A percentile compares a stretch with the other conserved stretches of the same genome.
These are phyloP conservation scores for Sarcodon sp. DNA, from an alignment of 768 basidiomycete species.

Conservation along the genomic window DNA sequence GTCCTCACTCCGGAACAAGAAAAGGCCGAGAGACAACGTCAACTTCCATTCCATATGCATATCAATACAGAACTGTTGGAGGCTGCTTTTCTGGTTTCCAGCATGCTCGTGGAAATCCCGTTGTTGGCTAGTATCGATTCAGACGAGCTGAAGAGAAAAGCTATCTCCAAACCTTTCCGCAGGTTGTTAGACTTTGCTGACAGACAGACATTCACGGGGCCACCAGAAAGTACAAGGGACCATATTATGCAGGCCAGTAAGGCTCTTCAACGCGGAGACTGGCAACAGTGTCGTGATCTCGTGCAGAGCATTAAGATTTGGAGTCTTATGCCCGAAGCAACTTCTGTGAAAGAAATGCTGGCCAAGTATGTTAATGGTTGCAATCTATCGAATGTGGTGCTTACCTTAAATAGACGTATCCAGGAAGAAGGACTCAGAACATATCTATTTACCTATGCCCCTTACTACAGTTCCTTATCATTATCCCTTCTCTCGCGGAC, in stretches of 20 bases:
- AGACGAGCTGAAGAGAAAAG: conserved; percentile 87
- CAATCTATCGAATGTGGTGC: neutral
- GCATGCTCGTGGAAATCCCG: conserved; percentile 98
- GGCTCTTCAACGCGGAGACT: conserved; percentile 91
- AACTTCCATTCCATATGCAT: conserved; percentile 99
- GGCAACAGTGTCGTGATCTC: conserved; percentile 91
- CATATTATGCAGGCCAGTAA: conserved; percentile 99
- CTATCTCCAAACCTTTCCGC: conserved; percentile 94
- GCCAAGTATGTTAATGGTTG: conserved; percentile 47
- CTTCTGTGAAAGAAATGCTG: conserved; percentile 87
- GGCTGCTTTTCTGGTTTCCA: conserved; percentile 94
- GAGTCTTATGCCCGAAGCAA: conserved; percentile 87
- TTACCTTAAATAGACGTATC: conserved; percentile 56
- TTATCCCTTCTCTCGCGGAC: conserved; percentile 78
- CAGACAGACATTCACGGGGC: conserved; percentile 93
- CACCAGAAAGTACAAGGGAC: conserved; percentile 96
- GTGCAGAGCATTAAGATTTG: conserved; percentile 96
- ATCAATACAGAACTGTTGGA: conserved; percentile 97
- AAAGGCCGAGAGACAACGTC: conserved; percentile 88
- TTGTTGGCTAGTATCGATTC: conserved; percentile 88
- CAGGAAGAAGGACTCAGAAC: conserved; percentile 96
- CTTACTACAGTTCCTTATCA: conserved; percentile 86
- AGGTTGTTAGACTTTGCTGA: conserved; percentile 93
- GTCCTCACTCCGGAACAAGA: conserved; percentile 89
- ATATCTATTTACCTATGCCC: conserved; percentile 95